phyloP scores from a whole-genome alignment of 2,329 filamentous ascomycete genomes.

The Hirsutella minnesotensis region DNA sequence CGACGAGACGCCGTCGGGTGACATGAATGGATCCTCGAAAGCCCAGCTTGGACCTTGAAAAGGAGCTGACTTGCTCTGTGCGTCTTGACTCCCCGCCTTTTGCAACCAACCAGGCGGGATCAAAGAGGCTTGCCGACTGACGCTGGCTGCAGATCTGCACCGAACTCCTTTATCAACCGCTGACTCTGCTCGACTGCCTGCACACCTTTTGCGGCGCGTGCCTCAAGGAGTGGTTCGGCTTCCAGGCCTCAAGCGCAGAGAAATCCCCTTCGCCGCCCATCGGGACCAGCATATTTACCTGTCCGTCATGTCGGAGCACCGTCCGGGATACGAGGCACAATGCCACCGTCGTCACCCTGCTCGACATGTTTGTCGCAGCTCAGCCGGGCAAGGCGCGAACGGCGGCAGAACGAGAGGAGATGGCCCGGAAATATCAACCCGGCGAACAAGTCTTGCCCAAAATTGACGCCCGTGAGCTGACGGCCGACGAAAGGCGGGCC shows the following conservation, averaged over 20 bases:
- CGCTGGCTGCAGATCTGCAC: conserved; percentile 76
- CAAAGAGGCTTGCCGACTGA: too few species aligned
- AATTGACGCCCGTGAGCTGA: conserved; percentile 37
- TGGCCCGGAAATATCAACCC: conserved; percentile 63
- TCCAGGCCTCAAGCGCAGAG: conserved; percentile 54
- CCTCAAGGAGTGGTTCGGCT: conserved; percentile 89
- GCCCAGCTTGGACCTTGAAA: conserved; percentile 63
- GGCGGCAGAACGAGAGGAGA: conserved; percentile 62
- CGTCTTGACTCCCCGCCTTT: conserved; percentile 19
- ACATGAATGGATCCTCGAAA: conserved; percentile 39
- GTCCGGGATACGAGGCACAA: conserved; percentile 85
- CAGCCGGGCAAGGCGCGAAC: conserved; percentile 66
- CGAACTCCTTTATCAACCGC: conserved; percentile 81
- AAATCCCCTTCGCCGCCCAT: conserved; percentile 35
- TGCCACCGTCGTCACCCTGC: conserved; percentile 75
- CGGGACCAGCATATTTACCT: conserved; percentile 56
- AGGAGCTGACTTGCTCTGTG: conserved; percentile 91
- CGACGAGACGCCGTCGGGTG: conserved; percentile 6
- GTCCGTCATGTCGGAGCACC: conserved; percentile 78
- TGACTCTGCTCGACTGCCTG: conserved; percentile 84
- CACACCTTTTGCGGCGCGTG: conserved; percentile 96
- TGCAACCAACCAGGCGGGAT: too few species aligned
- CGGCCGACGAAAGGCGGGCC: conserved; percentile 37
- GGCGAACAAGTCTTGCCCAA: conserved; percentile 71
- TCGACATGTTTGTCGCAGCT: conserved; percentile 76